Evolutionary conservation across 108 stramenopile species (phyloP).

Genomic region (Bacterosira constricta): DNA sequence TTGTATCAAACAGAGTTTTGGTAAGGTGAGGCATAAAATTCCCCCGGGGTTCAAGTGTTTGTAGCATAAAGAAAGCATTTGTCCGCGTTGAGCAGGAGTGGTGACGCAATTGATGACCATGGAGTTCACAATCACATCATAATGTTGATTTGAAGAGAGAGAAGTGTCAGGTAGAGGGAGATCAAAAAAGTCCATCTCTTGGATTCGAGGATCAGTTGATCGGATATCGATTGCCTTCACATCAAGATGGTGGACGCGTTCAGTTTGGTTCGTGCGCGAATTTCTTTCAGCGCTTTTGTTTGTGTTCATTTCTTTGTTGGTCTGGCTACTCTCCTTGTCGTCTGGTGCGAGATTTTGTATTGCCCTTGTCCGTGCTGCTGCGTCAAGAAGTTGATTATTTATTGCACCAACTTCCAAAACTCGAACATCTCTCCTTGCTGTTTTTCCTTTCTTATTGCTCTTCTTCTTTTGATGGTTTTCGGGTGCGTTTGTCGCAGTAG

Average conservation of each 20-base stretch:
- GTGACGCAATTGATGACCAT: conserved; percentile 97
- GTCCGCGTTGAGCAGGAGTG: conserved; percentile 73
- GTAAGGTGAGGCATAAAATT: conserved; percentile 77
- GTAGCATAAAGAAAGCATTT: conserved; percentile 77
- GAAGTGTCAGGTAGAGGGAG: background rate
- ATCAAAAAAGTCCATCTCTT: conserved; percentile 88
- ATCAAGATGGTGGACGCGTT: conserved; percentile 57
- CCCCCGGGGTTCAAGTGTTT: conserved; percentile 81
- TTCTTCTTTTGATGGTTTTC: conserved; percentile 9
- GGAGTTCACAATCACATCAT: conserved; percentile 64
- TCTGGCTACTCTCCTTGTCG: background rate
- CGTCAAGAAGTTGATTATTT: conserved; percentile 89
- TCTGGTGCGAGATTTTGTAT: too few species aligned
- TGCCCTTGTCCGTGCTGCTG: conserved; percentile 55
- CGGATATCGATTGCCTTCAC: conserved; percentile 89
- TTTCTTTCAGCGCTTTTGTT: background rate
- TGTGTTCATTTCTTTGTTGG: background rate
- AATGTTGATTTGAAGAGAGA: conserved; percentile 7
- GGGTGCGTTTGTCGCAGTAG: background rate
- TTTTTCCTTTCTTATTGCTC: conserved; percentile 17
- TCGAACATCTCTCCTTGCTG: conserved; percentile 51
- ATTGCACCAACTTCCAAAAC: conserved; percentile 96
- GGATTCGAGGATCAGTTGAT: conserved; percentile 76
- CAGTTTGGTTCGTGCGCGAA: background rate
- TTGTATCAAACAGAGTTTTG: conserved; percentile 76